Base-by-base conservation (phyloP, 148 eudicot genomes). In the Silene latifolia region DNA sequence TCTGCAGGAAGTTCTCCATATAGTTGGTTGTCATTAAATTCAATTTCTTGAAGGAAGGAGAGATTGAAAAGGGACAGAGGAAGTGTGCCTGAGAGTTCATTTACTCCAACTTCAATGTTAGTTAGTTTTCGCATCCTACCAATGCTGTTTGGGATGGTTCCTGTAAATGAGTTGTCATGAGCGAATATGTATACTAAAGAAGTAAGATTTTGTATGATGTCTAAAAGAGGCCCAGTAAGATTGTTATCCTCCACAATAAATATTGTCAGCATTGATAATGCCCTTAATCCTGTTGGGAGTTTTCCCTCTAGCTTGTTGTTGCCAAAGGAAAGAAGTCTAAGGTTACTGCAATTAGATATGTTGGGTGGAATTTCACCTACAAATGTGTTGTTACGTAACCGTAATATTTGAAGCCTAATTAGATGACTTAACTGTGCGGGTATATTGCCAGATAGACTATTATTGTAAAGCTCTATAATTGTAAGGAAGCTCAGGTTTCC, bases 331-430 rank as follows among this genome's bases (percentile, higher is more conserved):
- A 51, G 0, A 51, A 12, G 17, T 3, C 18, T 13, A 2, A 51
- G 56, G 14, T 4, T 13, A 12, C 13, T 18, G 5, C 56, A 51
- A 14, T 15, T 13, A 2, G 81, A 65, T 12, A 82, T 7, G 77
- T 83, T 82, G 1, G 56, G 15, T 1, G 87, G 87, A 17, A 85
- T 82, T 53, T 67, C 78, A 1, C 90, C 88, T 0, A 2, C 8
- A 17, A 87, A 67, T 0, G 64, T 54, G 79, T 81, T 87, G 29
- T 46, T 69, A 23, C 19, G 10, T 5, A 86, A 46, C 14, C 68
- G 17, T 27, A 86, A 69, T 12, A 12, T 8, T 8, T 23, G 63
- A 19, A 88, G 74, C 60, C 63, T 77, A 1, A 58, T 21, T 1
- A 88, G 39, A 18, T 48, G 72, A 9, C 91, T 79, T 1, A 88